Base-by-base conservation (phyloP, 495 filamentous ascomycete genomes). In the Aspergillus funiculosus region DNA sequence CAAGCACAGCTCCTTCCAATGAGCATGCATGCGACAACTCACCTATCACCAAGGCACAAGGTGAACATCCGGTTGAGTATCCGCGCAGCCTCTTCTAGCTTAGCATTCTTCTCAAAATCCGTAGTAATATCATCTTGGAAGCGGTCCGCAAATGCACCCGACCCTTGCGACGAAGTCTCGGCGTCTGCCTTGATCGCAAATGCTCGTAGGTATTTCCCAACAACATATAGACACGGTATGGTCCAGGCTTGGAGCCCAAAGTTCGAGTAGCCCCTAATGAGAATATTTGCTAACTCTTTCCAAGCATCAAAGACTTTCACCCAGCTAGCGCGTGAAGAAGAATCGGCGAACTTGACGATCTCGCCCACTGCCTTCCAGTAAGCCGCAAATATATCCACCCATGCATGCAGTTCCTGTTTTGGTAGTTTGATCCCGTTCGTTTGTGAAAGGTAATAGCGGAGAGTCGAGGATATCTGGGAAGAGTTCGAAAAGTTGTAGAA, bases 121-220 rank as follows among this genome's bases (percentile, higher is more conserved):
- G 75, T 75, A 43, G 85, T 76, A 20, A 87, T 74, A 64, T 94
- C 88, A 53, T 94, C 88, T 57, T 85, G 79, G 31, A 89, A 77
- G 9, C 70, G 76, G 14, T 73, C 73, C 1, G 57, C 66, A 43
- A 67, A 68, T 2, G 38, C 48, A 14, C 54, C 49, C 6, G 66
- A 58, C 27, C 70, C 69, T 17, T 72, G 58, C 27, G 66, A 72
- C 27, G 63, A 62, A 8, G 61, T 71, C 39, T 74, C 76, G 4
- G 59, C 53, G 57, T 97, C 92, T 25, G 94, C 89, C 56, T 83
- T 84, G 61, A 94, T 87, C 24, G 92, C 92, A 61, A 95, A 95
- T 9, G 80, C 63, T 26, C 94, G 76, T 46, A 98, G 64, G 57
- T 94, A 85, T 61, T 85, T 91, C 26, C 86, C 88, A 5, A 81